These are phyloP conservation scores for Coemansia sp. DNA, from an alignment of 192 early-diverging fungal genomes.

Conservation along the genomic window DNA sequence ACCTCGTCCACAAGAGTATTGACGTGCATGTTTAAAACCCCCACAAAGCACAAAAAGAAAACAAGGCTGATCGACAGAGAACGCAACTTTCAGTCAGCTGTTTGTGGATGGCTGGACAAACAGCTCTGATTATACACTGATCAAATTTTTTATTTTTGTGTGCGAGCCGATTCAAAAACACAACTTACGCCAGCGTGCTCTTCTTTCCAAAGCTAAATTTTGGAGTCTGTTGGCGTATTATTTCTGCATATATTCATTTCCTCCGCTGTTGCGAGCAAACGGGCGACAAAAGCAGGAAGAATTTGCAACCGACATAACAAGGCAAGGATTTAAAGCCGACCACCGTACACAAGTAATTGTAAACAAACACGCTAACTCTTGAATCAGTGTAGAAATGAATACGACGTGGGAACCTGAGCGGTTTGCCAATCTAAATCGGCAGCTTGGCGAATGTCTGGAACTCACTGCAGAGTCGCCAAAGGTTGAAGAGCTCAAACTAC, in stretches of 20 bases:
- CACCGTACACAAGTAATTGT: neutral
- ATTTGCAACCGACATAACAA: neutral
- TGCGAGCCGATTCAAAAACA: neutral
- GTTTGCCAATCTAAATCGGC: slow-evolving; percentile 46
- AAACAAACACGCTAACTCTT: neutral
- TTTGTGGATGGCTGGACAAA: neutral
- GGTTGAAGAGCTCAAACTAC: slow-evolving; percentile 40
- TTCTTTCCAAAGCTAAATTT: neutral
- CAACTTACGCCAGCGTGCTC: neutral
- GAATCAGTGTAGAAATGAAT: slow-evolving; percentile 33
- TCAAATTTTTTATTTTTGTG: neutral
- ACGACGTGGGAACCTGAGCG: slow-evolving; percentile 53
- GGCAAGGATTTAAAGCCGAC: neutral
- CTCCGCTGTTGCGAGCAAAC: neutral
- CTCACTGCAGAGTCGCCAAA: slow-evolving; percentile 32
- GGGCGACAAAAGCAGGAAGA: neutral
- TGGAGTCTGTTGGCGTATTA: neutral
- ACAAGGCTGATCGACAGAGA: neutral
- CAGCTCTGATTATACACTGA: neutral
- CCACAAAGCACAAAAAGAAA: neutral
- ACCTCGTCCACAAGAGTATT: neutral
- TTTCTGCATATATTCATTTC: slow-evolving; percentile 2
- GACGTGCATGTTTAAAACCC: neutral
- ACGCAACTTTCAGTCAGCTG: neutral
- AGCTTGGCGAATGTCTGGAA: slow-evolving; percentile 38